Evolutionary conservation across 148 eudicot species (phyloP).

Genomic region (Tetragonia tetragonoides): DNA sequence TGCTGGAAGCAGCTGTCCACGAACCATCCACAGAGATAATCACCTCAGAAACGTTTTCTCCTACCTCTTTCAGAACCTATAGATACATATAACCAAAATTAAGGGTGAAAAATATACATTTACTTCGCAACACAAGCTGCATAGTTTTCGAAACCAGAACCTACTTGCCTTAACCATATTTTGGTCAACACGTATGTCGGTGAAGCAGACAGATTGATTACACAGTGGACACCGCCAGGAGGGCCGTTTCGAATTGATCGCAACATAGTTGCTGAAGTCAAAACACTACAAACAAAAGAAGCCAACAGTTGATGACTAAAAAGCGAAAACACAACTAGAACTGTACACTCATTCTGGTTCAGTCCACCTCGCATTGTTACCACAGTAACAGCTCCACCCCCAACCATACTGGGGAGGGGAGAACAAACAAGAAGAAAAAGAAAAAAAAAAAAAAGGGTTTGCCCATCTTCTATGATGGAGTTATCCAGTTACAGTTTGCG

Average conservation of each 20-base stretch:
- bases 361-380: too few relatives aligned
- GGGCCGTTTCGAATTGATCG: conserved; percentile 72
- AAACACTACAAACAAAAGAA: conserved; percentile 53
- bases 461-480: too few relatives aligned
- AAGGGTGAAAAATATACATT: background rate
- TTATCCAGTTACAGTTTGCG: too few relatives aligned
- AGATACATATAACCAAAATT: conserved; percentile 6
- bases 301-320: background rate
- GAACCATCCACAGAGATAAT: conserved; percentile 70
- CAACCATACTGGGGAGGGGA: too few relatives aligned
- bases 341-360: too few relatives aligned
- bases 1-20: conserved; percentile 54
- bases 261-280: conserved; percentile 74
- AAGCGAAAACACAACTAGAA: background rate
- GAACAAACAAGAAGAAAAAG: too few relatives aligned
- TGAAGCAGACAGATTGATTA: conserved; percentile 71
- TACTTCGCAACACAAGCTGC: conserved; percentile 3
- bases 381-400: too few relatives aligned
- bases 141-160: conserved; percentile 4
- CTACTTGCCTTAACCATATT: conserved; percentile 73
- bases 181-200: conserved; percentile 78
- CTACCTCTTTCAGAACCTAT: conserved; percentile 71
- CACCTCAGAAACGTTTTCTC: conserved; percentile 53
- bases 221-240: conserved; percentile 94
- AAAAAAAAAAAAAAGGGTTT: too few relatives aligned